These are phyloP conservation scores for Marchantia polymorpha DNA, from an alignment of 225 moss, liverwort and hornwort genomes.

Conservation along the genomic window DNA sequence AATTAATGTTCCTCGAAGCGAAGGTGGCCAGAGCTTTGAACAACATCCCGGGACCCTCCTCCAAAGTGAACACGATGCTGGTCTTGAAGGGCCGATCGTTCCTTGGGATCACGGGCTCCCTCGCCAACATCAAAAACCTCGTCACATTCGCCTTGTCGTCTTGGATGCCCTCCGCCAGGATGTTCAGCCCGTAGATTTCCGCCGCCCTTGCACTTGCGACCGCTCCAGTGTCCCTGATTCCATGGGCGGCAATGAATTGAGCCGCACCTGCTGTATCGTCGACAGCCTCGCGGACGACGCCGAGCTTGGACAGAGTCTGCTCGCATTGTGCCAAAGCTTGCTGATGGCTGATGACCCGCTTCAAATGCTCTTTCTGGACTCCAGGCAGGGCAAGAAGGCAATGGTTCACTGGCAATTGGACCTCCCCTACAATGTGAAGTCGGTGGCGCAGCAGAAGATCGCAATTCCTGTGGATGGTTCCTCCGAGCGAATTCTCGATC, in stretches of 20 bases:
- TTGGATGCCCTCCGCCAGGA: constrained; percentile 72
- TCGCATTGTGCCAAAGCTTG: constrained; percentile 83
- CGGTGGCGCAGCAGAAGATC: constrained; percentile 80
- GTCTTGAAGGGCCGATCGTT: constrained; percentile 76
- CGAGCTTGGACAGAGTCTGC: constrained; percentile 69
- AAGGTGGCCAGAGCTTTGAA: constrained; percentile 79
- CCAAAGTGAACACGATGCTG: constrained; percentile 77
- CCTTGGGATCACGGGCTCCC: constrained; percentile 74
- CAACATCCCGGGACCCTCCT: constrained; percentile 73
- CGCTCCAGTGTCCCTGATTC: constrained; percentile 68
- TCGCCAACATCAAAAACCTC: constrained; percentile 73
- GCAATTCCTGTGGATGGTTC: constrained; percentile 78
- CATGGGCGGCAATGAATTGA: constrained; percentile 72
- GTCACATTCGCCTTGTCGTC: constrained; percentile 82
- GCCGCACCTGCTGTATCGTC: constrained; percentile 88
- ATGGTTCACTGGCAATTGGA: constrained; percentile 78
- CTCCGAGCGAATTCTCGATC: constrained; percentile 77
- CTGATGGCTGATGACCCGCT: constrained; percentile 72
- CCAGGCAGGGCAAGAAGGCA: constrained; percentile 72
- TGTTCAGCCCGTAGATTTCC: constrained; percentile 75
- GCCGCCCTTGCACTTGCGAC: constrained; percentile 77
- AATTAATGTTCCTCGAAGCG: constrained; percentile 58
- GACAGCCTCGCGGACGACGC: constrained; percentile 71
- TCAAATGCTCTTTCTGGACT: constrained; percentile 70
- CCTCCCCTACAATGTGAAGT: constrained; percentile 81